Evolutionary conservation across 495 filamentous ascomycete species (phyloP).

Genomic region (Acidomyces sp.): DNA sequence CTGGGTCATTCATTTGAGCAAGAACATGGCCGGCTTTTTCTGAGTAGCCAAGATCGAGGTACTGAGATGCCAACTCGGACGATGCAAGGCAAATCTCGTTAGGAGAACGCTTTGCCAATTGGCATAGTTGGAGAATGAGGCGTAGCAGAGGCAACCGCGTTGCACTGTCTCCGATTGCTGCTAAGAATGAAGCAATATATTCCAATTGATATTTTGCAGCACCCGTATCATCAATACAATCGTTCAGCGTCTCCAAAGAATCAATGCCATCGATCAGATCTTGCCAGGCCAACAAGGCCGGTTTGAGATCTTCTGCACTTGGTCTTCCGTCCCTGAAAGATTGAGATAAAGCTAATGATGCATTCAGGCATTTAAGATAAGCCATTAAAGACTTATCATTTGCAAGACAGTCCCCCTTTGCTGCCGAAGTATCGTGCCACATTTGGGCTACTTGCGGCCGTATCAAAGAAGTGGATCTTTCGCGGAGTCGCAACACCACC

Average conservation of each 20-base stretch:
- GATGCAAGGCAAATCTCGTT: neutral
- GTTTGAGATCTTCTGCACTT: slow-evolving; percentile 35
- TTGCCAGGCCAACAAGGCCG: slow-evolving; percentile 39
- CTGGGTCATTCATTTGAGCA: slow-evolving; percentile 17
- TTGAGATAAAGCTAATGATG: slow-evolving; percentile 39
- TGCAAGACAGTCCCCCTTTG: slow-evolving; percentile 23
- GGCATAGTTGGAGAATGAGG: slow-evolving; percentile 35
- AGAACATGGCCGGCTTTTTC: slow-evolving; percentile 41
- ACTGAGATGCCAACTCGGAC: slow-evolving; percentile 52
- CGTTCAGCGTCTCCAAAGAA: slow-evolving; percentile 39
- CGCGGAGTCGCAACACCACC: slow-evolving; percentile 16
- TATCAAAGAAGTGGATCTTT: slow-evolving; percentile 1
- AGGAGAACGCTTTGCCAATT: neutral
- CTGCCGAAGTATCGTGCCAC: neutral
- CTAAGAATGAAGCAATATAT: slow-evolving; percentile 61
- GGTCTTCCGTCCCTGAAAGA: slow-evolving; percentile 36
- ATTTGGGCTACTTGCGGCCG: neutral
- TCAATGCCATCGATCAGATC: slow-evolving; percentile 35
- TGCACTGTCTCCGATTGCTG: slow-evolving; percentile 52
- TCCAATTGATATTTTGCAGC: slow-evolving; percentile 50
- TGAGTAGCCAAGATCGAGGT: slow-evolving; percentile 64
- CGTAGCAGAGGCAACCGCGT: slow-evolving; percentile 33
- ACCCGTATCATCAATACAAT: slow-evolving; percentile 47
- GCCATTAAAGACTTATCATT: slow-evolving; percentile 42
- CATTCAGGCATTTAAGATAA: slow-evolving; percentile 46